Conservation (phyloP, 1,139 yeast species). For the Eremothecium cymbalariae region DNA sequence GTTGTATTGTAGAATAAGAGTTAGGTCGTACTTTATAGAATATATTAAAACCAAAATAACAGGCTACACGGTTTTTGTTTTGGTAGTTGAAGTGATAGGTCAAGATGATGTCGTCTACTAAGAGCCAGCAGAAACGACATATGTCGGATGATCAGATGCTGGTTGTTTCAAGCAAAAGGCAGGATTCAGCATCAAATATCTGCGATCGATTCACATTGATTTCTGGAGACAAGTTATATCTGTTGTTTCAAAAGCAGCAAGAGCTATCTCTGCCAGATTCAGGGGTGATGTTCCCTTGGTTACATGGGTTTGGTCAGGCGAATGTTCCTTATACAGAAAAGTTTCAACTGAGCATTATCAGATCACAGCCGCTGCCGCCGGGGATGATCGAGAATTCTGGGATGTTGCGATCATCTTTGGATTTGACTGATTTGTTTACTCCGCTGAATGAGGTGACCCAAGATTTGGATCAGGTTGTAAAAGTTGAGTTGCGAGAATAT, state of each 20-base stretch:
- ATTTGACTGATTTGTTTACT: constrained; percentile 50
- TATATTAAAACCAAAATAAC: too few species aligned
- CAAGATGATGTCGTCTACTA: too few species aligned
- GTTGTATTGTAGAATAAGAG: too few species aligned
- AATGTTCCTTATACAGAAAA: constrained; percentile 25
- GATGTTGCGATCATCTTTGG: constrained; percentile 54
- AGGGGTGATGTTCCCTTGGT: constrained; percentile 76
- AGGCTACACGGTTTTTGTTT: too few species aligned
- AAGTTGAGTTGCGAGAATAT: not conserved
- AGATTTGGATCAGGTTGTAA: constrained; percentile 11
- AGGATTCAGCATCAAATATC: too few species aligned
- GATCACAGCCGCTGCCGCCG: constrained; percentile 34
- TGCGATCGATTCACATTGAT: too few species aligned
- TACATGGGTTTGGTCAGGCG: constrained; percentile 52
- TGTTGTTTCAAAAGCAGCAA: constrained; percentile 14
- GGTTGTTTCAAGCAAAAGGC: too few species aligned
- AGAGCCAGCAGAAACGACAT: constrained; percentile 4
- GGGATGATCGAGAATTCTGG: constrained; percentile 39
- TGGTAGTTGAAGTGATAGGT: too few species aligned
- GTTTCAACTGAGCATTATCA: constrained; percentile 40
- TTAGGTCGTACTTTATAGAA: too few species aligned
- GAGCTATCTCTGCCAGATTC: constrained; percentile 56
- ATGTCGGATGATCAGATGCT: not conserved
- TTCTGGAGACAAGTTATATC: constrained; percentile 11
- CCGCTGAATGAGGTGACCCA: constrained; percentile 27